Evolutionary conservation across 768 basidiomycete genomes (phyloP), one percentile per base, ranked within the genome.

Genomic region (Hypholoma fasciculare): DNA sequence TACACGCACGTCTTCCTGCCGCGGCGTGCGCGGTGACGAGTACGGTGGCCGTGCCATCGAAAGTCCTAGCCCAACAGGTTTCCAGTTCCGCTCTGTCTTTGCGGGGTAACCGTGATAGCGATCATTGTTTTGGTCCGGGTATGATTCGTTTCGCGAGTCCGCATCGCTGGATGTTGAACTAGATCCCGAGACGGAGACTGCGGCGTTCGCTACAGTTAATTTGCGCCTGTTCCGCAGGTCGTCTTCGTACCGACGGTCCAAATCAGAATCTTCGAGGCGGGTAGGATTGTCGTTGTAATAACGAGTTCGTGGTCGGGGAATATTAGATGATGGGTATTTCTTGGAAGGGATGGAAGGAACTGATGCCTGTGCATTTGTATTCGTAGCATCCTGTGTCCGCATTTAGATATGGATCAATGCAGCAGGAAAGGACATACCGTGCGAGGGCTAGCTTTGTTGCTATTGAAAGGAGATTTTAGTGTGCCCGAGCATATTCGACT

Each of bases 141-240:
- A 42, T 7, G 17, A 40, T 20, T 53, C 37, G 11, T 34, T 59
- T 19, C 51, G 60, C n/a, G 56, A 62, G 19, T 70, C 74, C 6
- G 50, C 59, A 14, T 78, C 78, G 47, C 73, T 73, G 26, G 23
- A 9, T 11, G 77, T 80, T 3, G 78, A 78, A 48, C 78, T 69
- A 4, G 74, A 76, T 20, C 70, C 74, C 8, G 80, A 77, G 2
- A 75, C 67, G n/a, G 74, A 64, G 11, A 77, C 72, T 43, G 76
- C 75, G 1, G 76, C 75, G 56, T 81, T 82, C 7, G 78, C 72
- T 23, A 82, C 77, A 11, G 76, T 76, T 16, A 82, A 67, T 42
- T 74, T 79, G 4, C 80, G 74, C 50, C 69, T 71, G 16, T 77
- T 72, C 38, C 69, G 67, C 44, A 68, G 66, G 48, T 73, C 72